A percentile compares a stretch with the other conserved stretches of the same genome.
Conservation (phyloP, 257 asterid genomes). For the Phtheirospermum japonicum region DNA sequence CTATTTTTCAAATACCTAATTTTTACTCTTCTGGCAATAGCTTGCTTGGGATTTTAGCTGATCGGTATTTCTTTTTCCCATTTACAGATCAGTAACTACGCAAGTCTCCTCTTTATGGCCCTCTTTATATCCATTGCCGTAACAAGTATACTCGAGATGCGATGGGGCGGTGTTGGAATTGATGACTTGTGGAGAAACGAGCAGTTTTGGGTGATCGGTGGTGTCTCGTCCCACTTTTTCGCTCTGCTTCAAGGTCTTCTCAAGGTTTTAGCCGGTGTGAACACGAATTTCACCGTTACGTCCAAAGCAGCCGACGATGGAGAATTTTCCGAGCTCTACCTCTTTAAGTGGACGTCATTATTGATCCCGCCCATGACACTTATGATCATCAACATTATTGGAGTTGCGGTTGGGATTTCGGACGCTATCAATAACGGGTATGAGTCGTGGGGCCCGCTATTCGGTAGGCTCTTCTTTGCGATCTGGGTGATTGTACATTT, state of each 20-base stretch:
- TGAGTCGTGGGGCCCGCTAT: constrained; percentile 94
- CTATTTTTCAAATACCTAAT: no score
- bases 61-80: neutral
- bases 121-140: constrained; percentile 78
- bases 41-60: neutral
- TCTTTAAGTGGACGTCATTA: constrained; percentile 91
- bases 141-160: constrained; percentile 83
- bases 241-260: constrained; percentile 96
- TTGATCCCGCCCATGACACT: constrained; percentile 91
- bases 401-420: constrained; percentile 76
- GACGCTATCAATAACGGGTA: constrained; percentile 91
- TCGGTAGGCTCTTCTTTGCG: constrained; percentile 91
- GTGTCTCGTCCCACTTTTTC: constrained; percentile 81
- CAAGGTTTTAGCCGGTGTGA: constrained; percentile 84
- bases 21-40: no score
- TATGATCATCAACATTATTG: constrained; percentile 76
- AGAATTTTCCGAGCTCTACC: constrained; percentile 78
- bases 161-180: constrained; percentile 86
- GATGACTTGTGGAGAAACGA: constrained; percentile 97
- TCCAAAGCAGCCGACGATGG: constrained; percentile 97
- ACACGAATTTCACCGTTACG: constrained; percentile 92
- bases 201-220: constrained; percentile 99
- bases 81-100: constrained; percentile 89
- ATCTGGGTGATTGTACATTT: constrained; percentile 92
- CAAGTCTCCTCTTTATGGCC: constrained; percentile 76